Conservation (phyloP, 2,329 filamentous ascomycete genomes). For the Aspergillus pseudonomiae region DNA sequence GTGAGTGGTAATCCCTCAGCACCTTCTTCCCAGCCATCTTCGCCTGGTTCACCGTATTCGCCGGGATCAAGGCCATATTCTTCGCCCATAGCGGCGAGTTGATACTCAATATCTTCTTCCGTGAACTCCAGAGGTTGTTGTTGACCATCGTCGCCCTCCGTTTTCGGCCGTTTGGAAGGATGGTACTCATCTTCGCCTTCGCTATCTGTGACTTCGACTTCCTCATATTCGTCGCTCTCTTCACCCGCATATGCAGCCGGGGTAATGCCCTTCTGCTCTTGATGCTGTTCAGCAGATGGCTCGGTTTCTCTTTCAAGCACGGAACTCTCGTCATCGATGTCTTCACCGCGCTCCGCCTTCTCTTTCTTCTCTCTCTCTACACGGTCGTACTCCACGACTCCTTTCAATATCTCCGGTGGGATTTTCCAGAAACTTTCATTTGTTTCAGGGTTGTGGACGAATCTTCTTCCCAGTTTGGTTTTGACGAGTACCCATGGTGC, state of each 20-base stretch:
- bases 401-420: conserved; percentile 81
- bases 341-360: conserved; percentile 50
- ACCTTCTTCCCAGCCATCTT: conserved; percentile 67
- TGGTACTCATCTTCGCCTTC: conserved; percentile 56
- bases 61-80: conserved; percentile 79
- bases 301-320: conserved; percentile 20
- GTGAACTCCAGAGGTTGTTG: conserved; percentile 73
- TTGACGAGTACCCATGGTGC: conserved; percentile 91
- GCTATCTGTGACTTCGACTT: conserved; percentile 71
- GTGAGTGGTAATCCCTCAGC: conserved; percentile 71
- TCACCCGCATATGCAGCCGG: conserved; percentile 41
- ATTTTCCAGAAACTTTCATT: conserved; percentile 95
- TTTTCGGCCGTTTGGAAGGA: conserved; percentile 56
- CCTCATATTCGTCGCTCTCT: conserved; percentile 75
- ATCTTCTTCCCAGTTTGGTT: conserved; percentile 85
- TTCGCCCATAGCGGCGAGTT: conserved; percentile 85
- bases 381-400: conserved; percentile 66
- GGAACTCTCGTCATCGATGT: conserved; percentile 24
- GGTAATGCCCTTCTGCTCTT: conserved; percentile 22
- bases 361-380: conserved; percentile 72
- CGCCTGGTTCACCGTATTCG: conserved; percentile 69
- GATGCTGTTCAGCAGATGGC: conserved; percentile 10
- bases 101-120: conserved; percentile 91
- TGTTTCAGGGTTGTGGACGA: conserved; percentile 85
- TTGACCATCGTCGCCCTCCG: conserved; percentile 52